phyloP scores from a whole-genome alignment of 2,329 filamentous ascomycete species.

The Myriosclerotinia curreyana region DNA sequence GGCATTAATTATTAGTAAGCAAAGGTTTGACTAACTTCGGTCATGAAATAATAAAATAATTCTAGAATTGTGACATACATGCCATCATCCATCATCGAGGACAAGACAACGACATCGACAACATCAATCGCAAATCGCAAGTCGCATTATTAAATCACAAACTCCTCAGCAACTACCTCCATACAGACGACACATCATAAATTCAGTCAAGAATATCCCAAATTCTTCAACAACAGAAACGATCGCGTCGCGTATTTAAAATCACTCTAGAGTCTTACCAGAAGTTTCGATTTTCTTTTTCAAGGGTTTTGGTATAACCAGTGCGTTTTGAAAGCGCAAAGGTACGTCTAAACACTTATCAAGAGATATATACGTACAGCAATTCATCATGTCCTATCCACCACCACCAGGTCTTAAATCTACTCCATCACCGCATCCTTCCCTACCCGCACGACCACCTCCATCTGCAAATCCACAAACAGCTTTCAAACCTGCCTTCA shows the following conservation, averaged over 20 bases:
- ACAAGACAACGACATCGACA: slow-evolving; percentile 3
- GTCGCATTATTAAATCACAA: background rate
- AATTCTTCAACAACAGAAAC: background rate
- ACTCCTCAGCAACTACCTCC: background rate
- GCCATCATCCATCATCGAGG: background rate
- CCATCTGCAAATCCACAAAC: slow-evolving; percentile 44
- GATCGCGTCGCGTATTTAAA: background rate
- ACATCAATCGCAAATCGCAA: background rate
- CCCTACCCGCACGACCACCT: slow-evolving; percentile 76
- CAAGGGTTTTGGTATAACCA: slow-evolving; percentile 12
- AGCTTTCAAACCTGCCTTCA: slow-evolving; percentile 32
- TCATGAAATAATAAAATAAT: slow-evolving; percentile 5
- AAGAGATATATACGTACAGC: slow-evolving; percentile 36
- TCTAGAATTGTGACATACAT: background rate
- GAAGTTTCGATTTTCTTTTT: background rate
- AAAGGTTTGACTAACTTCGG: background rate
- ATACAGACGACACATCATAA: background rate
- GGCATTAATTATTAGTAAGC: background rate
- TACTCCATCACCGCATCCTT: slow-evolving; percentile 50
- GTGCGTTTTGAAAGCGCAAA: slow-evolving; percentile 38
- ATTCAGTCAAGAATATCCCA: background rate
- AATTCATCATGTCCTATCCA: slow-evolving; percentile 80
- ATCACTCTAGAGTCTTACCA: slow-evolving; percentile 1
- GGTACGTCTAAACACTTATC: slow-evolving; percentile 40
- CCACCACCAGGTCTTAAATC: slow-evolving; percentile 71